A percentile compares a stretch with the other conserved stretches of the same genome.
Conservation (phyloP, 352 stramenopile genomes). For the Phytophthora podocarpi region DNA sequence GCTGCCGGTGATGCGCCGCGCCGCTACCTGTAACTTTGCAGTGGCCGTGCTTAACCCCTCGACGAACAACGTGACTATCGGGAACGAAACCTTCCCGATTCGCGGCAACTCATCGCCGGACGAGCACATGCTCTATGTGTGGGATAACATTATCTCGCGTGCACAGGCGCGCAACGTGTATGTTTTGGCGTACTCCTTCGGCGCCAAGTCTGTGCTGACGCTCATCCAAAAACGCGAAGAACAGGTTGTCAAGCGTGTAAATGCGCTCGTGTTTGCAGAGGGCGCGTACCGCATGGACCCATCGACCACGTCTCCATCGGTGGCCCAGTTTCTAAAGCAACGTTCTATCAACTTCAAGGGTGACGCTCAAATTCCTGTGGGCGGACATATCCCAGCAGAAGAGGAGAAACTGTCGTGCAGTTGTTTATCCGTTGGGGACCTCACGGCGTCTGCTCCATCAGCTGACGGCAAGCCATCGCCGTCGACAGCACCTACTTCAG, state of each 20-base stretch:
- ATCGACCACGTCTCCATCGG: constrained; percentile 48
- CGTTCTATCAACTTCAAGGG: constrained; percentile 82
- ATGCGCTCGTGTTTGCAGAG: constrained; percentile 74
- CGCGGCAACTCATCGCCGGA: constrained; percentile 62
- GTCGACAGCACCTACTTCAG: constrained; percentile 30
- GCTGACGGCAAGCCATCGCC: constrained; percentile 24
- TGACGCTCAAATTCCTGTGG: constrained; percentile 46
- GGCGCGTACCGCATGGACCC: constrained; percentile 65
- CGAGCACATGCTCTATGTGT: constrained; percentile 77
- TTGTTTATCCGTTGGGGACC: constrained; percentile 67
- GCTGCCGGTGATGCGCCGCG: constrained; percentile 66
- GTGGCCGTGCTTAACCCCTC: constrained; percentile 76
- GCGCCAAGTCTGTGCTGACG: constrained; percentile 69
- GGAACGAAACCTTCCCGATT: constrained; percentile 60
- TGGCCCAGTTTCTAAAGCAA: constrained; percentile 66
- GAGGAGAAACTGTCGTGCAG: constrained; percentile 70
- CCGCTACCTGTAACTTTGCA: constrained; percentile 47
- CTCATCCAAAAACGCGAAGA: constrained; percentile 70
- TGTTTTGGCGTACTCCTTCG: constrained; percentile 74
- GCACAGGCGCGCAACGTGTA: constrained; percentile 63
- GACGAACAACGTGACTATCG: constrained; percentile 74
- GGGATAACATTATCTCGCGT: constrained; percentile 75
- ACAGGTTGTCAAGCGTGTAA: constrained; percentile 56
- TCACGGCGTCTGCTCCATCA: constrained; percentile 34
- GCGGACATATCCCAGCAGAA: constrained; percentile 50